Conservation (phyloP, 176 grass and related monocot genomes). For the barley (Hordeum vulgare) region DNA sequence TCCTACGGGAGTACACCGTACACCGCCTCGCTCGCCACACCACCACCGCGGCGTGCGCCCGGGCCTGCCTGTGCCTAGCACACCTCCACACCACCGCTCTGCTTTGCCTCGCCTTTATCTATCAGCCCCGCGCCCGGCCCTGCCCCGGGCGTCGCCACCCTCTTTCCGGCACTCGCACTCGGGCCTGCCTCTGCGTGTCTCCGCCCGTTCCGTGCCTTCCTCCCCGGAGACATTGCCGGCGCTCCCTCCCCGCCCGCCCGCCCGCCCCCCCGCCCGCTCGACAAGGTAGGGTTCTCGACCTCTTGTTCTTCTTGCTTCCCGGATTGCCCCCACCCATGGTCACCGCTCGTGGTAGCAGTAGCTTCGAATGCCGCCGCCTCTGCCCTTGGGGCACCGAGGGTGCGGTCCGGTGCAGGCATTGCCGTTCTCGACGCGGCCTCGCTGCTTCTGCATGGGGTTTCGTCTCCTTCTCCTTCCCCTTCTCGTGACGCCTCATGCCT, state of each 20-base stretch:
- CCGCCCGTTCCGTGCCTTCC: not conserved
- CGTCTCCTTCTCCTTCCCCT: not conserved
- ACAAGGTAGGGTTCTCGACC: too few relatives aligned
- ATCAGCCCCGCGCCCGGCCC: too few relatives aligned
- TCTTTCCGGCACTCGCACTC: not conserved
- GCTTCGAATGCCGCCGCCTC: too few relatives aligned
- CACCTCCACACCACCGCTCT: not conserved
- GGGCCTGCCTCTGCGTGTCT: not conserved
- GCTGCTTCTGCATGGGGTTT: not conserved
- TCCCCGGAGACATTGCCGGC: not conserved
- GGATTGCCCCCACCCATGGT: too few relatives aligned
- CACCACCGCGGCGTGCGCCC: too few relatives aligned
- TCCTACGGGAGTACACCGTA: not conserved
- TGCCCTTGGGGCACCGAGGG: too few relatives aligned
- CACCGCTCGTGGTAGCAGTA: too few relatives aligned
- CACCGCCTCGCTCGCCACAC: slow-evolving; percentile 9
- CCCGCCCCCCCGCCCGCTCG: too few relatives aligned
- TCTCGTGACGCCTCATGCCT: not conserved
- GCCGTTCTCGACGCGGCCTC: not conserved
- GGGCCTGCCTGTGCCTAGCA: not conserved
- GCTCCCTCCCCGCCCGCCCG: not conserved
- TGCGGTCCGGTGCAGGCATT: too few relatives aligned
- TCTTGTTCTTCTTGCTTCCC: too few relatives aligned
- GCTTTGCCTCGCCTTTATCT: not conserved
- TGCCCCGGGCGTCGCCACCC: not conserved